Base-by-base conservation (phyloP, 1,284 basidiomycete genomes). In the Fistulinella staudtii region DNA sequence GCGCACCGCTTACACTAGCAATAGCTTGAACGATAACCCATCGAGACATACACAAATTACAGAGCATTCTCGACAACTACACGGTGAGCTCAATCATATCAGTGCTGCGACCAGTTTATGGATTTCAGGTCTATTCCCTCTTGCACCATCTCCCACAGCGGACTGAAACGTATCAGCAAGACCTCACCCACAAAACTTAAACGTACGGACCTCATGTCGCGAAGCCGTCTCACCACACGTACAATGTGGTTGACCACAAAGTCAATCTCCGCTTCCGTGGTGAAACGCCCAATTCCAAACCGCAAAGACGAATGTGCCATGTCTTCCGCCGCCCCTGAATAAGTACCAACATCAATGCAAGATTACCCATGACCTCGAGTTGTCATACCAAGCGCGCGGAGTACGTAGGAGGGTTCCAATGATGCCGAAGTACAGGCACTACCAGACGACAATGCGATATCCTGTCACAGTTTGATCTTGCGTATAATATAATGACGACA, bases 401-500 rank as follows among this genome's bases (percentile, higher is more conserved):
- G 81, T 10, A 99, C 96, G 64, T 99, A 99, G 27, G 93, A 97
- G 6, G 96, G 96, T 68, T 99, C 96, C 41, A 99, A 76, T 13
- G 95, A 98, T 3, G 96, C 96, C 1, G 94, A 98, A 13, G 96
- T 99, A 62, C 96, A 99, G 9, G 96, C 96, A 57, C 93, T 96
- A 39, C 96, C 96, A 2, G 95, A 98, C 11, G 95, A 98, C 27
- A 99, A 77, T 5, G 96, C 96, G 49, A 99, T 88, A 61, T 99
- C 93, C 87, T 93, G 55, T 17, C 14, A 49, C 31, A 17, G 14
- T 43, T 33, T 43, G 22, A 41, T 21, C 8, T 33, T 10, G 41
- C 28, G 36, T 35, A 24, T 9, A 34, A 8, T n/a, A 9, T n/a
- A 29, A n/a, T n/a, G 5, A 28, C 6, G 14, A 24, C 39, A 14